Percentiles rank a stretch among this genome's conserved stretches.
Conservation (phyloP, 176 grass and related monocot genomes). For the Rhynchospora tenuis region DNA sequence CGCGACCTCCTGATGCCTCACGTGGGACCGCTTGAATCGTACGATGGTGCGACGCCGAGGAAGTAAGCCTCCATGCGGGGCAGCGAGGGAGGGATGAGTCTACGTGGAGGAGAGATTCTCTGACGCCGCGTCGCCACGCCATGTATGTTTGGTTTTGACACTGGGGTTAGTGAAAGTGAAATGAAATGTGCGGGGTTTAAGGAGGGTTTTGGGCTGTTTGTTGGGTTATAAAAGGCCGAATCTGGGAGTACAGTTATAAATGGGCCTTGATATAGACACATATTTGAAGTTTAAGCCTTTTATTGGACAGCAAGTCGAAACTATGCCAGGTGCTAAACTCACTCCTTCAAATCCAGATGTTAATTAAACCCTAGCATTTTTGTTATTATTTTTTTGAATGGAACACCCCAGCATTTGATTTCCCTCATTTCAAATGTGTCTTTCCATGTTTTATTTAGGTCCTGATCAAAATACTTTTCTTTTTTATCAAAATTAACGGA, state of each 20-base stretch:
- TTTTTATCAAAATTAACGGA: no score
- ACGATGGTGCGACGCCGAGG: constrained; percentile 46
- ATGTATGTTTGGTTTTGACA: neutral
- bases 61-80: constrained; percentile 26
- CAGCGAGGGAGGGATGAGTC: neutral
- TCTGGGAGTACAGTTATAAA: neutral
- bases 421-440: no score
- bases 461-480: no score
- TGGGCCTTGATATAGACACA: neutral
- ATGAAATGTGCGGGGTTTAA: neutral
- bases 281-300: neutral
- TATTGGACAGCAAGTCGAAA: neutral
- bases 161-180: neutral
- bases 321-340: no score
- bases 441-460: no score
- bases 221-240: neutral
- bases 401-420: no score
- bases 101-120: neutral
- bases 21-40: constrained; percentile 78
- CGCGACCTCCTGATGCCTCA: constrained; percentile 47
- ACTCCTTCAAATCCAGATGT: no score
- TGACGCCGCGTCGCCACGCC: constrained; percentile 14
- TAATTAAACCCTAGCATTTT: no score
- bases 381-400: no score
- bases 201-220: constrained; percentile 16